Percentiles rank a stretch among this genome's conserved stretches.
These are phyloP conservation scores for Thermochaetoides dissita DNA, from an alignment of 2,329 filamentous ascomycete genomes.

Conservation along the genomic window DNA sequence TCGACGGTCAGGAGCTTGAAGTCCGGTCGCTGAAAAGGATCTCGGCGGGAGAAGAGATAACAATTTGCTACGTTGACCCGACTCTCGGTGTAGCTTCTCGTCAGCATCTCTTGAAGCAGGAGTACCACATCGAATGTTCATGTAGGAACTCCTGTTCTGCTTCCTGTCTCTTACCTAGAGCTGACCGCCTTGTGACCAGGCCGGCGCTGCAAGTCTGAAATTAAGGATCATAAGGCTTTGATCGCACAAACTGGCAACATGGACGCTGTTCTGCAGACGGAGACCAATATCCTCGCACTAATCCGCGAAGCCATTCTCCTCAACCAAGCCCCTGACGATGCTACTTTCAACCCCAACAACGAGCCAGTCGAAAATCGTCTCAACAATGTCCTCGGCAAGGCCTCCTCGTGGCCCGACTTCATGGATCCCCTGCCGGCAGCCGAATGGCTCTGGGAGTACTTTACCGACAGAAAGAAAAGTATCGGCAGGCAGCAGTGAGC, in stretches of 20 bases:
- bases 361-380: constrained; percentile 11
- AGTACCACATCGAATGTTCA: constrained; percentile 18
- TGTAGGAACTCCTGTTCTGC: constrained; percentile 14
- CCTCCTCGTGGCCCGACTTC: constrained; percentile 16
- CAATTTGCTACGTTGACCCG: constrained; percentile 20
- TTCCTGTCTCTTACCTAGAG: background rate
- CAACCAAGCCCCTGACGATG: constrained; percentile 5
- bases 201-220: constrained; percentile 16
- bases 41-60: constrained; percentile 22
- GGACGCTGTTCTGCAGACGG: constrained; percentile 7
- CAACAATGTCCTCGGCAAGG: constrained; percentile 7
- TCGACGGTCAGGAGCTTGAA: constrained; percentile 19
- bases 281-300: constrained; percentile 10
- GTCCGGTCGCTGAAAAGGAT: constrained; percentile 21
- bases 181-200: constrained; percentile 7
- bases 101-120: constrained; percentile 11
- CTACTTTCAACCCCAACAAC: constrained; percentile 6
- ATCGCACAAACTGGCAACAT: constrained; percentile 7
- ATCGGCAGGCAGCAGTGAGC: constrained; percentile 14
- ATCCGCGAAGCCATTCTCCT: constrained; percentile 8
- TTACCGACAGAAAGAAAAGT: constrained; percentile 12
- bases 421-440: constrained; percentile 18
- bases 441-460: constrained; percentile 15
- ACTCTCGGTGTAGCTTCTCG: constrained; percentile 15
- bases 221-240: constrained; percentile 9